Base-by-base conservation (phyloP, 306 rosid genomes). In the Oxytropis ochrocephala region DNA sequence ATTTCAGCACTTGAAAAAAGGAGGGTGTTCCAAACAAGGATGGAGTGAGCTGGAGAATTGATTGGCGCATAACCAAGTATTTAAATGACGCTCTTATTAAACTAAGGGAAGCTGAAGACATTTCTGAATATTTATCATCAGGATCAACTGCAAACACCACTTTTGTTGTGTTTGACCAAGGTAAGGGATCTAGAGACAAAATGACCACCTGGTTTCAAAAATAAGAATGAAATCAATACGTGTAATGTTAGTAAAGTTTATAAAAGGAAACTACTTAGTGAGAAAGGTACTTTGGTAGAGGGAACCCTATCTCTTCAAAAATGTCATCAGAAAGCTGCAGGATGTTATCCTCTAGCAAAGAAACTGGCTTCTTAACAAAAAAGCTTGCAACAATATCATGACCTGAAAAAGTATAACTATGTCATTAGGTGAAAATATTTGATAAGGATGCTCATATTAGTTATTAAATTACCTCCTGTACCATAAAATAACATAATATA, bases 311-410 rank as follows among this genome's bases (percentile, higher is more conserved):
- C 89, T 85, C 94, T 5, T 75, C 85, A 73, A 76, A 80, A 77
- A 90, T 84, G 69, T 84, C 89, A 13, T 84, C 74, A 52, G 59
- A 57, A 19, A 90, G 96, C 81, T 75, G 91, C 50, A 66, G 36
- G 38, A 72, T 67, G 76, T 84, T 78, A 58, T 82, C 89, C 75
- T 87, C 49, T 70, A 90, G 83, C 76, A 87, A 79, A 78, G 85
- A 80, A 46, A 78, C 80, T 11, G 89, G 78, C 73, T 78, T 82
- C 66, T 55, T 50, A 68, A 88, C 79, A 62, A 56, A 18, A 69
- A 90, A 90, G 63, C 80, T 84, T 72, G 96, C 95, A 61, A 91
- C 90, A 59, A 88, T 83, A 67, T 81, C 82, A 79, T 91, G 90
- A 75, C 50, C 97, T 90, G 86, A 51, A 76, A 52, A 75, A 47